These are phyloP conservation scores for Ogataea ganodermae DNA, from an alignment of 805 yeast genomes.

Conservation along the genomic window DNA sequence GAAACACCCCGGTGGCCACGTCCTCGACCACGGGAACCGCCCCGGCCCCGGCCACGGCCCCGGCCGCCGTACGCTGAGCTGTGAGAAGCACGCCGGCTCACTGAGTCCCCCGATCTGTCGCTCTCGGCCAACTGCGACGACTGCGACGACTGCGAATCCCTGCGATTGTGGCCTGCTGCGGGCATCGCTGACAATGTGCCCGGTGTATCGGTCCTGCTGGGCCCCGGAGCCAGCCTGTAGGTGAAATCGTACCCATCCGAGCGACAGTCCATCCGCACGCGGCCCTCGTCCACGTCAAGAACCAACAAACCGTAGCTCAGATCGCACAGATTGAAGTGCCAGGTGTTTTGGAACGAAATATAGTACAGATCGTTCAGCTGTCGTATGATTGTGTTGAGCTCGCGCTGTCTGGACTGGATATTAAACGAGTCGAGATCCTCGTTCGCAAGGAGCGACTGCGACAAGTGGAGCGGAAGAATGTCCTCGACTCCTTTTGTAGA, in stretches of 20 bases:
- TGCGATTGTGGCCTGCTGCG: neutral
- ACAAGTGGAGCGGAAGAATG: slow-evolving; percentile 32
- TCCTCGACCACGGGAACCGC: neutral
- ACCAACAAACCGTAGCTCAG: slow-evolving; percentile 50
- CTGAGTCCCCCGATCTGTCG: neutral
- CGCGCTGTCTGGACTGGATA: slow-evolving; percentile 40
- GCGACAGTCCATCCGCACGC: slow-evolving; percentile 51
- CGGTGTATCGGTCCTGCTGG: no score
- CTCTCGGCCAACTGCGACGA: slow-evolving; percentile 8
- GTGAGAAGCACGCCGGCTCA: neutral
- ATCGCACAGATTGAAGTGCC: slow-evolving; percentile 80
- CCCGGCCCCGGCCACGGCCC: slow-evolving; percentile 7
- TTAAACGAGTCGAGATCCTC: slow-evolving; percentile 47
- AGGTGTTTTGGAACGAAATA: slow-evolving; percentile 66
- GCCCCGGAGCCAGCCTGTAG: slow-evolving; percentile 38
- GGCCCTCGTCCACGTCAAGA: slow-evolving; percentile 46
- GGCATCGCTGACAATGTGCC: no score
- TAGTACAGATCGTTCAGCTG: slow-evolving; percentile 61
- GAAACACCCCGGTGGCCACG: neutral
- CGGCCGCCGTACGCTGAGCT: neutral
- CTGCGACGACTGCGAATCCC: neutral
- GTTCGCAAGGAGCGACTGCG: slow-evolving; percentile 27
- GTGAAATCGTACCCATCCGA: slow-evolving; percentile 67
- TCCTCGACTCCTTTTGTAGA: slow-evolving; percentile 39
- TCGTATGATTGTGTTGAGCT: slow-evolving; percentile 44